Percentiles rank a stretch among this genome's conserved stretches.
These are phyloP conservation scores for Lobosporangium transversale DNA, from an alignment of 192 early-diverging fungal genomes.

Conservation along the genomic window DNA sequence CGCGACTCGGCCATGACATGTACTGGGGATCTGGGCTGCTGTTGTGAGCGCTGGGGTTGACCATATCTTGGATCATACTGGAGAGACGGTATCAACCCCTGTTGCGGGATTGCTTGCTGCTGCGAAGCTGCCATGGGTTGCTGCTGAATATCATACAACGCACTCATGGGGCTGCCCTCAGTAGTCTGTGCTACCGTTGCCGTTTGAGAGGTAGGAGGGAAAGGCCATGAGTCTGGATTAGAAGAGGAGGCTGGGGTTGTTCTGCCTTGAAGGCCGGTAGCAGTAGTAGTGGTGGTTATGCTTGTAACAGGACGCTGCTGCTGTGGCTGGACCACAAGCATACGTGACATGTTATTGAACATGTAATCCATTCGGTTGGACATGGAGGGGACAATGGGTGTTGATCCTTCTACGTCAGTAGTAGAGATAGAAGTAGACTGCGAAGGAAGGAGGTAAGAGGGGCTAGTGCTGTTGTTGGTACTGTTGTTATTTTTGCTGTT, in stretches of 20 bases:
- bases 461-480: background rate
- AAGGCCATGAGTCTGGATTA: constrained; percentile 3
- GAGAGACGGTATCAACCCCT: constrained; percentile 23
- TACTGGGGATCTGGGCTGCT: constrained; percentile 30
- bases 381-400: constrained; percentile 27
- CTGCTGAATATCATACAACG: constrained; percentile 2
- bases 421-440: constrained; percentile 1
- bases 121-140: background rate
- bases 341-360: constrained; percentile 8
- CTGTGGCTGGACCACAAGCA: constrained; percentile 9
- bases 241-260: background rate
- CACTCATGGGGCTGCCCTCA: background rate
- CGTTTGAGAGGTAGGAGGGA: background rate
- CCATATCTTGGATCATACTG: constrained; percentile 35
- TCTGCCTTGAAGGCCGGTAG: background rate
- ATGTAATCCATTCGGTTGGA: constrained; percentile 17
- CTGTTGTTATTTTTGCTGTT: constrained; percentile 5
- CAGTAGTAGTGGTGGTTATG: background rate
- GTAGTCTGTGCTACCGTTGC: background rate
- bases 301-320: constrained; percentile 3
- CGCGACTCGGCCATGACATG: background rate
- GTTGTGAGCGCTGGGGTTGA: constrained; percentile 26
- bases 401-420: background rate
- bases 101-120: constrained; percentile 2
- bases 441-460: constrained; percentile 18